Percentiles rank a stretch among this genome's conserved stretches.
These are phyloP conservation scores for Vachellia collinsii DNA, from an alignment of 306 rosid species.

Conservation along the genomic window DNA sequence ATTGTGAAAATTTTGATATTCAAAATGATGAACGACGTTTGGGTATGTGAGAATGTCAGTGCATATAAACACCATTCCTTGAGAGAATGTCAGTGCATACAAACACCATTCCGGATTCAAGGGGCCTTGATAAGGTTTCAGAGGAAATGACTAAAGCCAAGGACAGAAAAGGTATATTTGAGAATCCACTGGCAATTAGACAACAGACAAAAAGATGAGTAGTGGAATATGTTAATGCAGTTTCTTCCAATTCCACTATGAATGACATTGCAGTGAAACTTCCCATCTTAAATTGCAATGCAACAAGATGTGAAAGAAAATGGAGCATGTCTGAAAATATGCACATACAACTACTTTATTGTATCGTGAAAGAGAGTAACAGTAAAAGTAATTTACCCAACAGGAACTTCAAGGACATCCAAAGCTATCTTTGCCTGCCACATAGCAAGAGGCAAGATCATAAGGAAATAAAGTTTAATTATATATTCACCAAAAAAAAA, in stretches of 20 bases:
- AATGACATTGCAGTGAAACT: neutral
- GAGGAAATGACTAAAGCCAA: neutral
- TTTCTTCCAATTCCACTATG: neutral
- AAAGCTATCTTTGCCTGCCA: constrained; percentile 73
- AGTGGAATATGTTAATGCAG: neutral
- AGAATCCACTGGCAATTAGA: neutral
- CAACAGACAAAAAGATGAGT: neutral
- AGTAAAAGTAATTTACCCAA: constrained; percentile 60
- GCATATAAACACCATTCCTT: neutral
- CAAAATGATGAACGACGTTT: neutral
- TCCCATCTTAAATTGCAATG: neutral
- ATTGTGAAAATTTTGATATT: neutral
- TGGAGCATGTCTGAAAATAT: neutral
- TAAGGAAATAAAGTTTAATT: constrained; percentile 9
- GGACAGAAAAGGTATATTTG: neutral
- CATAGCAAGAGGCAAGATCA: constrained; percentile 21
- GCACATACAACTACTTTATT: neutral
- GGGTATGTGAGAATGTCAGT: neutral
- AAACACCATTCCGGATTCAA: neutral
- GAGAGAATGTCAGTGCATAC: neutral
- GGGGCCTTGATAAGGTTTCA: neutral
- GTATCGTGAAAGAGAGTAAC: neutral
- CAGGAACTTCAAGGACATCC: constrained; percentile 85
- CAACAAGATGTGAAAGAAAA: neutral
- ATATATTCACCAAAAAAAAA: too few relatives aligned